phyloP scores from a whole-genome alignment of 2,329 filamentous ascomycete species.

The Colletotrichum sojae region DNA sequence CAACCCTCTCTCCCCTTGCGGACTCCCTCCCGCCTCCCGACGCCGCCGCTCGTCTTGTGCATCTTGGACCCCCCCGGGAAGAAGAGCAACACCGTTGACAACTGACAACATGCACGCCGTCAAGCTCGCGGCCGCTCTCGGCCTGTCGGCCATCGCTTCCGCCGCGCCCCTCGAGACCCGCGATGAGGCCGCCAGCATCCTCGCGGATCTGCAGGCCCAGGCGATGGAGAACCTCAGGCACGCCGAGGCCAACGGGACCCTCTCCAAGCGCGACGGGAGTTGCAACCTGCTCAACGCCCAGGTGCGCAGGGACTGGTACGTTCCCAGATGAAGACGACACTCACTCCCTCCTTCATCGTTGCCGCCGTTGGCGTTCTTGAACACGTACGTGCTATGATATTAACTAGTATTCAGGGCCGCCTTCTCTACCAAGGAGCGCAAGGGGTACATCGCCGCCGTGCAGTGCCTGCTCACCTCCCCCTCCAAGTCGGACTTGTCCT shows the following conservation, averaged over 20 bases:
- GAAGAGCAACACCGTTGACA: background rate
- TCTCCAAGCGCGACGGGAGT: slow-evolving; percentile 16
- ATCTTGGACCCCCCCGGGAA: too few species aligned
- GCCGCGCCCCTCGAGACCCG: slow-evolving; percentile 24
- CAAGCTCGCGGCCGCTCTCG: slow-evolving; percentile 24
- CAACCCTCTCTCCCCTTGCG: slow-evolving; percentile 9
- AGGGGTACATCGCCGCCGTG: slow-evolving; percentile 41
- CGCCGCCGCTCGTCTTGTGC: too few species aligned
- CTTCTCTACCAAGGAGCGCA: slow-evolving; percentile 42
- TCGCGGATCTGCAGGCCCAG: slow-evolving; percentile 23
- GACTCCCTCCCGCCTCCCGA: background rate
- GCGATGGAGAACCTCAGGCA: slow-evolving; percentile 30
- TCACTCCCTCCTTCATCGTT: background rate
- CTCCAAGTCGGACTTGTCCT: slow-evolving; percentile 19
- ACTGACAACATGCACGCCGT: slow-evolving; percentile 14
- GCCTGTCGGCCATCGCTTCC: slow-evolving; percentile 17
- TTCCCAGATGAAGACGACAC: background rate
- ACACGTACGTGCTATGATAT: background rate
- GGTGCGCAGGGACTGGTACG: slow-evolving; percentile 27
- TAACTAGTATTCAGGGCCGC: slow-evolving; percentile 39
- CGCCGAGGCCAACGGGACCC: slow-evolving; percentile 28
- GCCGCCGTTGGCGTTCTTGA: background rate
- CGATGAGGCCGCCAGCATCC: slow-evolving; percentile 16
- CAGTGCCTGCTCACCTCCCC: slow-evolving; percentile 38
- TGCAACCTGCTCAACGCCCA: slow-evolving; percentile 27